Evolutionary conservation across 805 yeast species (phyloP).

Genomic region (Ascoidea tarda): DNA sequence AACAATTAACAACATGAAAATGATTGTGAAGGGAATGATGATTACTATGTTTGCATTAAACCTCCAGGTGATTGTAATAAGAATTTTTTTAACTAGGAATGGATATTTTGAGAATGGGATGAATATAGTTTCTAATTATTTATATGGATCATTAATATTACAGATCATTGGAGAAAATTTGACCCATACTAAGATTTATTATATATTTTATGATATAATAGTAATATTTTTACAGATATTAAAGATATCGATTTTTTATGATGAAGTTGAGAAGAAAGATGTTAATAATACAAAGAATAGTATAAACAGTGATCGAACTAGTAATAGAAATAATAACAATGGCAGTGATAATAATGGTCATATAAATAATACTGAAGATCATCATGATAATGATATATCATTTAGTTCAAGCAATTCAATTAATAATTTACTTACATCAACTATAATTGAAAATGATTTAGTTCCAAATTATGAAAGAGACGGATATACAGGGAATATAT

Average conservation of each 20-base stretch:
- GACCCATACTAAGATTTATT: slow-evolving; percentile 15
- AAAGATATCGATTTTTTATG: slow-evolving; percentile 16
- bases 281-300: slow-evolving; percentile 16
- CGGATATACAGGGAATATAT: slow-evolving; percentile 4
- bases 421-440: not conserved
- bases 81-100: slow-evolving; percentile 16
- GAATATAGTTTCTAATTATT: slow-evolving; percentile 12
- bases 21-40: slow-evolving; percentile 19
- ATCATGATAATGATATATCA: not conserved
- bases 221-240: slow-evolving; percentile 18
- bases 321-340: slow-evolving; percentile 1
- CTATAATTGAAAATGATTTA: not conserved
- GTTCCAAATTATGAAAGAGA: not conserved
- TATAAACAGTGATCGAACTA: slow-evolving; percentile 12
- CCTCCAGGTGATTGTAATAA: slow-evolving; percentile 17
- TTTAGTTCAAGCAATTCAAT: not conserved
- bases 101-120: slow-evolving; percentile 16
- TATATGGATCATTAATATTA: slow-evolving; percentile 24
- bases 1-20: slow-evolving; percentile 12
- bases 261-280: slow-evolving; percentile 14
- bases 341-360: not conserved
- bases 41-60: slow-evolving; percentile 14
- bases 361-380: not conserved
- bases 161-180: slow-evolving; percentile 34
- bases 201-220: slow-evolving; percentile 18